Base-by-base conservation (phyloP, 257 asterid genomes). In the Jacaranda copaia region DNA sequence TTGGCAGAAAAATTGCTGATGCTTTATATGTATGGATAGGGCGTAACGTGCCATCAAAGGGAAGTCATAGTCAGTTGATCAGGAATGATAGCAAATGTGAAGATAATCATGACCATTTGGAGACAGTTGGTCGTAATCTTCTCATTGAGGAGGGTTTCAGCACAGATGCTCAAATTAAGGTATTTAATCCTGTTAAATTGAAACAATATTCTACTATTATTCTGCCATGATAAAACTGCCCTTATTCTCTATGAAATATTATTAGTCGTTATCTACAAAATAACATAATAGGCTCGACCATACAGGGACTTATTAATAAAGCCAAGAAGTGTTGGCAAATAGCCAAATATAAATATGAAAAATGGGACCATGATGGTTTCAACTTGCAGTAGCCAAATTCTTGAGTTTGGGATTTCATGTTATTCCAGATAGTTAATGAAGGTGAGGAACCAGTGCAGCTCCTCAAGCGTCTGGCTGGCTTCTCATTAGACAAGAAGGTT, bases 371-470 rank as follows among this genome's bases (percentile, higher is more conserved):
- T 2, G 2, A 25, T 25, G 32, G 32, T 25, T 25, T 46, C 51
- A 51, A 11, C 51, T 15, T 39, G 48, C 67, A 62, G 13, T 79
- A 9, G 15, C 13, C 8, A 55, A 66, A 57, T 68, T 61, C 40
- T 57, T 74, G 81, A 43, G n/a, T 42, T 73, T 43, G 0, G 20
- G 8, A 13, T 57, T 65, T 58, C 14, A 6, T 57, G 48, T 46
- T 12, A 39, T 81, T 76, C 67, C 89, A 88, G 97, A 75, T 86
- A 55, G 85, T 78, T 25, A 80, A 83, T 69, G 87, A 87, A 82
- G 90, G 86, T 14, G 83, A 85, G 72, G 87, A 88, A 82, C 88
- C 82, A 6, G 74, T 72, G 67, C 84, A 75, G 78, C 91, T 91
- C 60, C 82, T 76, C 70, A 46, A 79, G 76, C 85, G 80, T 81